Conservation (phyloP, 2,329 filamentous ascomycete species). For the Myriosclerotinia scirpicola region DNA sequence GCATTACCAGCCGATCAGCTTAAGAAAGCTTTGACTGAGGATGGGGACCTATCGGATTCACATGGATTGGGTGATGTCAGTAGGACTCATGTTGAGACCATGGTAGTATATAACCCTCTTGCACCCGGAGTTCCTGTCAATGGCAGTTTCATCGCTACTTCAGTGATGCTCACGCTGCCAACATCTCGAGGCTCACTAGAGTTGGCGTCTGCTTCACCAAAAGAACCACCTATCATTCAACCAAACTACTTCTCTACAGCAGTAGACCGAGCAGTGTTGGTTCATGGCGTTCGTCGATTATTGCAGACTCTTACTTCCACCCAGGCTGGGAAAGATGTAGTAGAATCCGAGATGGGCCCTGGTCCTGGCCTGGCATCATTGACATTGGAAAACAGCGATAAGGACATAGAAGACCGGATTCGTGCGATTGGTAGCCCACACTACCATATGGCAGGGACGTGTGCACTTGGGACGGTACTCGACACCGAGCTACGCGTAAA, state of each 20-base stretch:
- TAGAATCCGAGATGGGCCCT: background rate
- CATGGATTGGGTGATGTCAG: background rate
- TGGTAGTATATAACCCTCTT: background rate
- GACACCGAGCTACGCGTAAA: slow-evolving; percentile 44
- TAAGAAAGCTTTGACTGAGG: background rate
- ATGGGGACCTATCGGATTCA: background rate
- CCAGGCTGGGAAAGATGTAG: background rate
- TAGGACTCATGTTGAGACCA: background rate
- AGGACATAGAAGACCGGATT: slow-evolving; percentile 4
- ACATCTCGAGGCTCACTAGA: background rate
- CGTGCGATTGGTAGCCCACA: background rate
- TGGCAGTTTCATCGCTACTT: background rate
- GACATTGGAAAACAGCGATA: background rate
- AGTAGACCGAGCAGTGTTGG: background rate
- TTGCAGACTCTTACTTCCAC: background rate
- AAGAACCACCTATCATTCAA: background rate
- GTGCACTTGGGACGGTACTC: background rate
- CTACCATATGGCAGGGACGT: background rate
- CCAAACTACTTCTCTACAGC: background rate
- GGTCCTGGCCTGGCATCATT: background rate
- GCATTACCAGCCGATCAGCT: background rate
- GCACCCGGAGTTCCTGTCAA: slow-evolving; percentile 4
- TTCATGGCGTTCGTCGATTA: background rate
- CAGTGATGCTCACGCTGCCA: background rate
- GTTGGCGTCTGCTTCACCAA: background rate